Conservation (phyloP, 345 rosid genomes). For the Dovyalis caffra region DNA sequence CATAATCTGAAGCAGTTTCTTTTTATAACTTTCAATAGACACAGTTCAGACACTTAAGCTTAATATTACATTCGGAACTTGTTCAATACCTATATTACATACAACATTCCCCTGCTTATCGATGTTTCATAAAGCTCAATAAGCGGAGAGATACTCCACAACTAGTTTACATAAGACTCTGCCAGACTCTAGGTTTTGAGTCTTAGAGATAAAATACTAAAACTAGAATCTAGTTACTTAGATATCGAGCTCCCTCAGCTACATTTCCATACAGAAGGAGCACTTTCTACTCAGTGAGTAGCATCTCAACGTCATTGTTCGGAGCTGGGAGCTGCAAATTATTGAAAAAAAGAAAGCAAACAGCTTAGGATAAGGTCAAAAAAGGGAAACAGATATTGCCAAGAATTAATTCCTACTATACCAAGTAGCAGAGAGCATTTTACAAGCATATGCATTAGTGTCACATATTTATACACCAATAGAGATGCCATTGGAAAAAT, state of each 20-base stretch:
- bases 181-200: conserved; percentile 20
- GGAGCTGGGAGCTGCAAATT: conserved; percentile 45
- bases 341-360: neutral
- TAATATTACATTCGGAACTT: neutral
- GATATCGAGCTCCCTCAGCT: neutral
- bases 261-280: conserved; percentile 3
- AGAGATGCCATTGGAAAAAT: neutral
- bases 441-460: neutral
- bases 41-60: neutral
- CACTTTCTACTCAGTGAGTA: conserved; percentile 43
- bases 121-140: neutral
- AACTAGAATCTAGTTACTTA: neutral
- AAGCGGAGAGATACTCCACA: neutral
- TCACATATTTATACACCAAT: neutral
- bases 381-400: neutral
- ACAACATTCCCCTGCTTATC: neutral
- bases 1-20: neutral
- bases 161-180: conserved; percentile 7
- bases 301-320: conserved; percentile 36
- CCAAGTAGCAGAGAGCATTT: neutral
- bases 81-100: neutral
- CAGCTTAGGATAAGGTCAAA: neutral
- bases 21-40: neutral
- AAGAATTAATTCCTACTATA: neutral
- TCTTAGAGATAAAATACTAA: neutral